Percentiles rank a stretch among this genome's conserved stretches.
These are phyloP conservation scores for Anastatica hierochuntica DNA, from an alignment of 345 rosid genomes.

Conservation along the genomic window DNA sequence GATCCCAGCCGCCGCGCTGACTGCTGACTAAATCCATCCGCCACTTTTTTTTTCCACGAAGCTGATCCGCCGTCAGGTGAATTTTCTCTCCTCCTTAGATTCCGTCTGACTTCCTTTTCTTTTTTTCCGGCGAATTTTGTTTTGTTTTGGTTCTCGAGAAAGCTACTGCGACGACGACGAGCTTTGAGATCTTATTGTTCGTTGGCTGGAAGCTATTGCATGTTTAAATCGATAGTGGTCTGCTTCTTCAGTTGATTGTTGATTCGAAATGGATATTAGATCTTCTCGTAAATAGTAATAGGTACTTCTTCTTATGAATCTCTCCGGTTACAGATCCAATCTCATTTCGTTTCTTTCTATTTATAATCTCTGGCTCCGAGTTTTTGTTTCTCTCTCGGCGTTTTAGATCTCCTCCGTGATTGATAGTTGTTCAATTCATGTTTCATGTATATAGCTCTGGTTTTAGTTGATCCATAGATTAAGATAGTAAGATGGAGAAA, in stretches of 20 bases:
- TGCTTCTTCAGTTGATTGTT: background rate
- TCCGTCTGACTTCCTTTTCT: background rate
- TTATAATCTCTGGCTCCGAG: background rate
- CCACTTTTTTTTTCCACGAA: constrained; percentile 3
- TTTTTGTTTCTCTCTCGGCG: background rate
- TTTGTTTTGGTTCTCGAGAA: no score
- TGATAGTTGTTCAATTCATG: background rate
- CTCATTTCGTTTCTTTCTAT: constrained; percentile 4
- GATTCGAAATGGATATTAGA: background rate
- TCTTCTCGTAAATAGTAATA: background rate
- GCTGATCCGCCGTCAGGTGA: constrained; percentile 20
- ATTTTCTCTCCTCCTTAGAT: background rate
- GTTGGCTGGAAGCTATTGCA: background rate
- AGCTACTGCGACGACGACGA: background rate
- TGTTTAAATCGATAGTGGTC: background rate
- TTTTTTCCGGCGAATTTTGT: constrained; percentile 16
- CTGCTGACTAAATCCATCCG: constrained; percentile 30
- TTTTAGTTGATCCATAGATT: background rate
- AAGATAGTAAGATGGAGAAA: background rate
- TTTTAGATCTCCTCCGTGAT: background rate
- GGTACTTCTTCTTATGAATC: background rate
- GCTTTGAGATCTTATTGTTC: constrained; percentile 9
- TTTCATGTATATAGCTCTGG: no score
- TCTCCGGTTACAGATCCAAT: constrained; percentile 3
- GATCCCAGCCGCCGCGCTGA: constrained; percentile 35